Evolutionary conservation across 257 asterid species (phyloP).

Genomic region (Gardenia jasminoides): DNA sequence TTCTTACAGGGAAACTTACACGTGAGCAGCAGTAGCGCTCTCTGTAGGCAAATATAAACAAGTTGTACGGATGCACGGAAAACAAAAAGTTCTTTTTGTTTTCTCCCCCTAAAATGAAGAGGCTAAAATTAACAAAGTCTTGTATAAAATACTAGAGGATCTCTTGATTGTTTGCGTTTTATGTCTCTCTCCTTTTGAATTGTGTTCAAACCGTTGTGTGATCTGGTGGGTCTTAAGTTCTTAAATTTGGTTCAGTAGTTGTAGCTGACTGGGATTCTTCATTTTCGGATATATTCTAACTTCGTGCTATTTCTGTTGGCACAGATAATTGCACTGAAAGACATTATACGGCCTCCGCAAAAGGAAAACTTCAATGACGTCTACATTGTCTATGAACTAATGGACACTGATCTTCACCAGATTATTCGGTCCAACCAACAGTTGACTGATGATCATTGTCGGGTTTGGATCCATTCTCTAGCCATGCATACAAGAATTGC

Average conservation of each 20-base stretch:
- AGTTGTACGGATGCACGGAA: background rate
- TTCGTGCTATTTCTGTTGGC: background rate
- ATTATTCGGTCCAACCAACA: conserved; percentile 83
- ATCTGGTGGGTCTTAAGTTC: background rate
- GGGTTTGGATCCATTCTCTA: conserved; percentile 64
- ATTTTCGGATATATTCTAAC: conserved; percentile 5
- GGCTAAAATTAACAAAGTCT: background rate
- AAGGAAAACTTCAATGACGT: conserved; percentile 97
- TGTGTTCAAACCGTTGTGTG: background rate
- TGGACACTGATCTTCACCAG: conserved; percentile 99
- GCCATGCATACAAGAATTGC: background rate
- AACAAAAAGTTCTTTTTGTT: background rate
- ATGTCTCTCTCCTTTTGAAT: background rate
- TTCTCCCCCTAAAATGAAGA: background rate
- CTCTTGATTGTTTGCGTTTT: background rate
- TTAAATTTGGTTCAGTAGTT: background rate
- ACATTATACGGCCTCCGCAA: conserved; percentile 88
- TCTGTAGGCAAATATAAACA: background rate
- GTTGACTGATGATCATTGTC: conserved; percentile 91
- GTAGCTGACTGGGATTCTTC: background rate
- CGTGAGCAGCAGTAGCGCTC: background rate
- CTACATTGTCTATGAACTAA: conserved; percentile 85
- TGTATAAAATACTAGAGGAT: background rate
- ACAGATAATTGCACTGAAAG: conserved; percentile 88
- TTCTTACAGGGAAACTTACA: background rate